These are phyloP conservation scores for Diaporthe sp. DNA, from an alignment of 2,329 filamentous ascomycete genomes.

Conservation along the genomic window DNA sequence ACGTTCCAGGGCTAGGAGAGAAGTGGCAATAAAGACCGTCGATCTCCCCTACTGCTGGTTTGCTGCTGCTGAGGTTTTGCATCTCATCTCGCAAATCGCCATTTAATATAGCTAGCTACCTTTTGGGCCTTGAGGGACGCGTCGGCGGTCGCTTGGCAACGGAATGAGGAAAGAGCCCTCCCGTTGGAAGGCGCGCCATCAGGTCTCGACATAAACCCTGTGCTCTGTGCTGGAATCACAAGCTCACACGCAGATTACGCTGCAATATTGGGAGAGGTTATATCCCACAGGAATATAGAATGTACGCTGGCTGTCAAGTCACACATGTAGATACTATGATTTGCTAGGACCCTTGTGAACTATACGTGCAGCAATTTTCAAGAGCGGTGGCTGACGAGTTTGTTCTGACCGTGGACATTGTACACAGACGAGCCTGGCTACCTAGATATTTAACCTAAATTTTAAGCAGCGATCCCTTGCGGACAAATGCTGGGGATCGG, in stretches of 20 bases:
- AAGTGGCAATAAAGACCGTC: slow-evolving; percentile 9
- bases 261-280: background rate
- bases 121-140: slow-evolving; percentile 1
- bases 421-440: background rate
- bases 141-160: slow-evolving; percentile 26
- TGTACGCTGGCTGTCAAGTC: background rate
- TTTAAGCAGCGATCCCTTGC: slow-evolving; percentile 27
- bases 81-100: slow-evolving; percentile 30
- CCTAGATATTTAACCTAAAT: slow-evolving; percentile 5
- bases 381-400: background rate
- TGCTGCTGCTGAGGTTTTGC: slow-evolving; percentile 4
- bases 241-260: background rate
- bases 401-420: background rate
- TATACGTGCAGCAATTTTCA: background rate
- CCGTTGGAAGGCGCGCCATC: background rate
- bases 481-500: background rate
- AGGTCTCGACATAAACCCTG: background rate
- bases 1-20: slow-evolving; percentile 13
- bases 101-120: slow-evolving; percentile 24
- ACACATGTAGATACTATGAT: background rate
- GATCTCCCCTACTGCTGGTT: slow-evolving; percentile 4
- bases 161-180: background rate
- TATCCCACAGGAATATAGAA: background rate
- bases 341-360: background rate
- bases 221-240: background rate